Percentiles rank a stretch among this genome's conserved stretches.
Evolutionary conservation across 495 filamentous ascomycete genomes (phyloP).

Genomic region (Parathielavia appendiculata): DNA sequence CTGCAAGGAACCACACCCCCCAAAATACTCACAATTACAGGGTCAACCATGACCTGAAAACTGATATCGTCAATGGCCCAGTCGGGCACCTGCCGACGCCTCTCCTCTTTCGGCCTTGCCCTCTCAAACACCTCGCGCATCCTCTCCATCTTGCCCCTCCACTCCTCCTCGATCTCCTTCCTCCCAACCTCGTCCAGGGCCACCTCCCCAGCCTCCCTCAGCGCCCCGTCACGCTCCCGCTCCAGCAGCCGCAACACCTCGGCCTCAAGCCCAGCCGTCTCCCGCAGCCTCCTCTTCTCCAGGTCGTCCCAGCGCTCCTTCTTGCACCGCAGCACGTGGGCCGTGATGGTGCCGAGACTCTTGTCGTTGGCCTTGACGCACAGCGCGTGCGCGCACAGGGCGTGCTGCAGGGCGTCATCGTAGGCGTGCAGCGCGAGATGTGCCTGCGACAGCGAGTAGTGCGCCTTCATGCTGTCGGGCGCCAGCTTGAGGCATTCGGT

Average conservation of each 20-base stretch:
- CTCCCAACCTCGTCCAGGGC: constrained; percentile 41
- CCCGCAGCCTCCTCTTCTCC: constrained; percentile 44
- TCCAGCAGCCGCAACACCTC: constrained; percentile 46
- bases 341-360: constrained; percentile 60
- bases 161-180: constrained; percentile 52
- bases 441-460: constrained; percentile 78
- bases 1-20: not conserved
- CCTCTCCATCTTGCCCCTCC: constrained; percentile 54
- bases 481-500: constrained; percentile 63
- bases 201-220: constrained; percentile 15
- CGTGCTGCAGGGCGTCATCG: constrained; percentile 66
- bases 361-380: constrained; percentile 57
- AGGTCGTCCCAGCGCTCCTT: constrained; percentile 64
- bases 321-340: constrained; percentile 68
- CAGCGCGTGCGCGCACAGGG: constrained; percentile 65
- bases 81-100: constrained; percentile 70
- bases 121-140: constrained; percentile 58
- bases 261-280: constrained; percentile 49
- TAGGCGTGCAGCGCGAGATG: constrained; percentile 69
- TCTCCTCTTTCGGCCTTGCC: constrained; percentile 44
- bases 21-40: constrained; percentile 57
- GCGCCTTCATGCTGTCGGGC: constrained; percentile 68
- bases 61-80: constrained; percentile 86
- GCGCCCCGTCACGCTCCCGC: constrained; percentile 28
- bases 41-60: constrained; percentile 90